Evolutionary conservation across 371 early-diverging fungal species (phyloP).

Genomic region (Dipsacomyces acuminosporus): DNA sequence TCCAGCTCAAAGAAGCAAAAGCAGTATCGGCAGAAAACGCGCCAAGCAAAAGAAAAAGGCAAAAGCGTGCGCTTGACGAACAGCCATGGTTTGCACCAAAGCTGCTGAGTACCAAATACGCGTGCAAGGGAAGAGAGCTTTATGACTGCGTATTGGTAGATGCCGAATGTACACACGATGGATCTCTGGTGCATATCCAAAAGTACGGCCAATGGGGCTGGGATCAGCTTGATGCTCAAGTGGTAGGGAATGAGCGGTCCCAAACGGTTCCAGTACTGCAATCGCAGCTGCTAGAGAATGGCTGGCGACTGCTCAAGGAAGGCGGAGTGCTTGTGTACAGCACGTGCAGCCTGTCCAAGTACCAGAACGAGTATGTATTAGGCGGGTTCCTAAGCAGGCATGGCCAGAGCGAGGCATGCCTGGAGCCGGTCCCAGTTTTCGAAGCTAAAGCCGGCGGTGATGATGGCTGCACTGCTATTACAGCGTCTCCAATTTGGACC

Average conservation of each 20-base stretch:
- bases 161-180: slow-evolving; percentile 97
- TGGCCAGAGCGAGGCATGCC: slow-evolving; percentile 43
- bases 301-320: slow-evolving; percentile 53
- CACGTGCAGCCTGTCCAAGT: slow-evolving; percentile 72
- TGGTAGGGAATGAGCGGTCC: slow-evolving; percentile 59
- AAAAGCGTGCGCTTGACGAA: neutral
- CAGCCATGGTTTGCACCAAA: slow-evolving; percentile 78
- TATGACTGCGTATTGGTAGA: slow-evolving; percentile 93
- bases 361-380: slow-evolving; percentile 80
- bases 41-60: slow-evolving; percentile 1
- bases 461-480: neutral
- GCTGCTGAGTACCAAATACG: slow-evolving; percentile 53
- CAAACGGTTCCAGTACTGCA: slow-evolving; percentile 44
- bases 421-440: slow-evolving; percentile 51
- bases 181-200: slow-evolving; percentile 79
- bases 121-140: slow-evolving; percentile 36
- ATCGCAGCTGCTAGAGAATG: slow-evolving; percentile 63
- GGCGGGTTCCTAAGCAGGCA: slow-evolving; percentile 61
- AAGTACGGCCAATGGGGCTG: slow-evolving; percentile 75
- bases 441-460: neutral
- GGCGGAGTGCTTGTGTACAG: slow-evolving; percentile 40
- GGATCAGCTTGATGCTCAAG: slow-evolving; percentile 64
- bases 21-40: neutral
- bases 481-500: slow-evolving; percentile 12
- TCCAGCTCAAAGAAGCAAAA: slow-evolving; percentile 3